These are phyloP conservation scores for Physocladia obscura DNA, from an alignment of 192 early-diverging fungal genomes.

Conservation along the genomic window DNA sequence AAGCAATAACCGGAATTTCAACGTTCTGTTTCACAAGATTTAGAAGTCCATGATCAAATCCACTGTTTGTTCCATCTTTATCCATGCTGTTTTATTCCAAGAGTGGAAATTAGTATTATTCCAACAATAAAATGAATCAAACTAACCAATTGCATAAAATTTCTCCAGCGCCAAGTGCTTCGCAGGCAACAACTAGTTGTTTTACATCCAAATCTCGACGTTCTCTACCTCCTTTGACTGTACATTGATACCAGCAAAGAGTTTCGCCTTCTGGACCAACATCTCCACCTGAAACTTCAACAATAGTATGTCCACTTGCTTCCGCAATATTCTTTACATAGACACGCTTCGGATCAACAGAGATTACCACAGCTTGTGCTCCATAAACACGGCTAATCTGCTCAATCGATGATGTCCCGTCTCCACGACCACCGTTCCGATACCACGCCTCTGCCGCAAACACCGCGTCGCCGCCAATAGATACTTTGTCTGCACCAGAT, in stretches of 20 bases:
- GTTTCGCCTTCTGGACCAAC: constrained; percentile 89
- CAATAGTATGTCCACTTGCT: constrained; percentile 72
- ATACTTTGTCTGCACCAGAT: constrained; percentile 98
- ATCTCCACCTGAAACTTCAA: constrained; percentile 56
- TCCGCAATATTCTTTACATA: constrained; percentile 80
- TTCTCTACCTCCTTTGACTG: constrained; percentile 96
- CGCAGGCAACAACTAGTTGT: constrained; percentile 85
- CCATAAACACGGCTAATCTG: constrained; percentile 93
- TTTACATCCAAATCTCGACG: constrained; percentile 89
- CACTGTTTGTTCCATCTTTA: constrained; percentile 95
- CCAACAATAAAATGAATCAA: neutral
- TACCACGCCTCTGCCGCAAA: constrained; percentile 89
- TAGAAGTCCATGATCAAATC: constrained; percentile 89
- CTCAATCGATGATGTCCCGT: constrained; percentile 86
- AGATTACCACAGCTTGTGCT: constrained; percentile 96
- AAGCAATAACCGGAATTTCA: constrained; percentile 95
- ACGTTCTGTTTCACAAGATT: constrained; percentile 76
- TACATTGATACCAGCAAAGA: constrained; percentile 99
- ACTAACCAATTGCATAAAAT: constrained; percentile 85
- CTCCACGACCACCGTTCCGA: constrained; percentile 44
- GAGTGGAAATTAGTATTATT: no score
- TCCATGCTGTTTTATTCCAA: constrained; percentile 89
- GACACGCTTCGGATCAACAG: constrained; percentile 93
- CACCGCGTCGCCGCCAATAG: constrained; percentile 99
- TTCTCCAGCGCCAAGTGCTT: constrained; percentile 93